Evolutionary conservation across 805 yeast genomes (phyloP), one percentile per base, ranked within the genome.

Genomic region (Vanderwaltozyma yarrowii): DNA sequence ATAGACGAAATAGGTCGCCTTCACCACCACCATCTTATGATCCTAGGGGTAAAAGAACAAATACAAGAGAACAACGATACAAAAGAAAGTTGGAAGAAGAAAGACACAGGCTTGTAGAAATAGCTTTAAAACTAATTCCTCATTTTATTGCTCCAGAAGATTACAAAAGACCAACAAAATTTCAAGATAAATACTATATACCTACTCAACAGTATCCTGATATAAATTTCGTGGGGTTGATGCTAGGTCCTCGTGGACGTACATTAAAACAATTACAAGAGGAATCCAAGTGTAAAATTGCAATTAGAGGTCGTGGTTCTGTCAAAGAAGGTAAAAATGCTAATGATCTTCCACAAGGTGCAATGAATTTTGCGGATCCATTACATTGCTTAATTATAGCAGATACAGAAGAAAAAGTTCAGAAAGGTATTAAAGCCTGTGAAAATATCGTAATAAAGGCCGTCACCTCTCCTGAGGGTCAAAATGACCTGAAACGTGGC

Each of bases 1-100:
- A 62, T 37, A 67, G 62, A 46, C 50, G 50, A 43, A 61, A 75
- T 43, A 68, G 71, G 27, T 84, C 94, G 2, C 86, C 88, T 0
- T 84, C 95, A 2, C 97, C 97, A 0, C 87, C 96, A 2, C 98
- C 98, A 1, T 74, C 73, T 40, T 92, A 92, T 60, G 97, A 92
- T 61, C 59, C 69, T 23, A 61, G 65, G 17, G 99, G 99, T 32
- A 79, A 76, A 54, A 77, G 97, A 52, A 76, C 75, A 9, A 92
- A 92, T 56, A 87, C 97, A 0, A 65, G 94, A 39, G 95, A 83
- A 36, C 71, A 64, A 32, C 65, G 95, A 36, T 74, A 75, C 43
- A 65, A 68, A 36, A 71, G 73, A 37, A 66, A 67, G 32, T 62
- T 81, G 31, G 95, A 86, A 49, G 75, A 76, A 39, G 97, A 92